Evolutionary conservation across 202 grass and related monocot genomes (phyloP).

Genomic region (Hordeum pubiflorum): DNA sequence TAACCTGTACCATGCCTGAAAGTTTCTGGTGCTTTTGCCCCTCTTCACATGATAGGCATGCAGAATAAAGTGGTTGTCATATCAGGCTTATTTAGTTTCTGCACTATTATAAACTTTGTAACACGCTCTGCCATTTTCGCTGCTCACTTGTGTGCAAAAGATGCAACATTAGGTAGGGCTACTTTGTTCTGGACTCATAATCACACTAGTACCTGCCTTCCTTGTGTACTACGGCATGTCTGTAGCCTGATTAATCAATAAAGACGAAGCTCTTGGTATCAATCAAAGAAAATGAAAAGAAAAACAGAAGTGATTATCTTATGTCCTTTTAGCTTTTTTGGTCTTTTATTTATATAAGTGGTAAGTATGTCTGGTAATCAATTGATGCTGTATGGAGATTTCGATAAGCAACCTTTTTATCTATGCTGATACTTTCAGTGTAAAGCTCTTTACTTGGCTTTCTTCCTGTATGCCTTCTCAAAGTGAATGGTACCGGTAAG

Average conservation of each 20-base stretch:
- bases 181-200: too few species aligned
- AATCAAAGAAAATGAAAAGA: too few species aligned
- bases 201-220: too few species aligned
- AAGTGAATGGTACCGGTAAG: background rate
- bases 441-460: background rate
- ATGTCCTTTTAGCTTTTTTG: background rate
- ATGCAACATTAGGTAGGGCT: too few species aligned
- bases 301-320: background rate
- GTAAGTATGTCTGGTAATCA: background rate
- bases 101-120: too few species aligned
- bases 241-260: too few species aligned
- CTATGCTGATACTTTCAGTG: background rate
- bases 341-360: background rate
- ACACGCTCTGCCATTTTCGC: too few species aligned
- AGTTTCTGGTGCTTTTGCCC: background rate
- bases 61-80: background rate
- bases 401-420: background rate
- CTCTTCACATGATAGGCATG: background rate
- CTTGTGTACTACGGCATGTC: too few species aligned
- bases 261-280: too few species aligned
- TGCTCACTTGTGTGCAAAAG: too few species aligned
- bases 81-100: too few species aligned
- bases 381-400: background rate
- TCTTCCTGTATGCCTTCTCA: background rate
- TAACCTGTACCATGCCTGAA: background rate